These are phyloP conservation scores for Platanthera zijinensis DNA, from an alignment of 106 monocot genomes.

Conservation along the genomic window DNA sequence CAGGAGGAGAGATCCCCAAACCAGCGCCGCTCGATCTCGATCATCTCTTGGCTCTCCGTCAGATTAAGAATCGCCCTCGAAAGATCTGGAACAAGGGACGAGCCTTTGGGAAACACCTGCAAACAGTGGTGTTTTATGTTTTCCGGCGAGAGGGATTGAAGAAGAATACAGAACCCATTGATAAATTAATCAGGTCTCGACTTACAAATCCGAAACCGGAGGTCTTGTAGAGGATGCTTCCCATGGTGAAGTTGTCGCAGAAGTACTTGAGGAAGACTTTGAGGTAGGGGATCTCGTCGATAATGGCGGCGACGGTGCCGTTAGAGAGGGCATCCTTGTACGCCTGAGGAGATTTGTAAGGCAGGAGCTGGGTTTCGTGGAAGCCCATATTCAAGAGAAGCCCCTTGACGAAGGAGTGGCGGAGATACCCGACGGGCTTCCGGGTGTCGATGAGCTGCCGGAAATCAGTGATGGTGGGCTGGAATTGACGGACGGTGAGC, in stretches of 20 bases:
- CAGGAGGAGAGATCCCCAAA: constrained; percentile 10
- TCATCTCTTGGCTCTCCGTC: constrained; percentile 13
- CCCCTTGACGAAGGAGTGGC: constrained; percentile 11
- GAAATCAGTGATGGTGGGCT: constrained; percentile 9
- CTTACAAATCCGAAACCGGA: constrained; percentile 24
- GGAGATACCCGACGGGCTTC: constrained; percentile 6
- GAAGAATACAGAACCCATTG: background rate
- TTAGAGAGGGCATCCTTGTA: constrained; percentile 18
- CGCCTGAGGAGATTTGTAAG: constrained; percentile 5
- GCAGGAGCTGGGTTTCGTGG: constrained; percentile 6
- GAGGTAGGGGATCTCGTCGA: constrained; percentile 20
- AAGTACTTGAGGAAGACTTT: constrained; percentile 19
- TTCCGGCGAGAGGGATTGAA: background rate
- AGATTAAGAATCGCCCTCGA: constrained; percentile 19
- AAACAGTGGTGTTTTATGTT: background rate
- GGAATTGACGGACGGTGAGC: constrained; percentile 27
- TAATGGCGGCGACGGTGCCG: constrained; percentile 15
- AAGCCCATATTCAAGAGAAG: constrained; percentile 13
- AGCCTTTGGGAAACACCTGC: constrained; percentile 20
- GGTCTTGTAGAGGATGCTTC: constrained; percentile 14
- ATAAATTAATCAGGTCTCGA: background rate
- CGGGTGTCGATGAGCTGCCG: constrained; percentile 7
- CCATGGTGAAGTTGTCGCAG: constrained; percentile 20
- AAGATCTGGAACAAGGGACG: constrained; percentile 8
- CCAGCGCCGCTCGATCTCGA: constrained; percentile 13